phyloP scores from a whole-genome alignment of 225 moss, liverwort and hornwort species.

The Pseudisothecium myosuroides region DNA sequence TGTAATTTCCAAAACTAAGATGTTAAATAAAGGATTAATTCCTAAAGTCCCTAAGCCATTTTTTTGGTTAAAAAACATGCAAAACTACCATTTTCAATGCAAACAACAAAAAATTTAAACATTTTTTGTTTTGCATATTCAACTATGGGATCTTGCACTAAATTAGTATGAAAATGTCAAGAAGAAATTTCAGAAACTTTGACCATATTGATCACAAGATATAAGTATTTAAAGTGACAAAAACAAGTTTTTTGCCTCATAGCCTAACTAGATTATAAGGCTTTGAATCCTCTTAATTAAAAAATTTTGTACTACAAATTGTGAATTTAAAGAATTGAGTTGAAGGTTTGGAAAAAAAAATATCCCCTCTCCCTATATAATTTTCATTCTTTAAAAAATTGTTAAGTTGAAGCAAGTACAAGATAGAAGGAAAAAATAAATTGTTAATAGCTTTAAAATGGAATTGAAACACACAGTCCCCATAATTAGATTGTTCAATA shows the following conservation, averaged over 20 bases:
- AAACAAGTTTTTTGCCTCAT: background rate
- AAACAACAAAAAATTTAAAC: background rate
- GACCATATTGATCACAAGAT: background rate
- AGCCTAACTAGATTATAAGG: background rate
- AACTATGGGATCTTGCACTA: background rate
- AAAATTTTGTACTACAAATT: background rate
- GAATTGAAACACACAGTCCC: background rate
- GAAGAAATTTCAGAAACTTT: background rate
- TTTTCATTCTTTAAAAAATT: no score
- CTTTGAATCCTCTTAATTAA: background rate
- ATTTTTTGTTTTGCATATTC: no score
- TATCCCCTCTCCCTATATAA: background rate
- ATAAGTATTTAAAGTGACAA: background rate
- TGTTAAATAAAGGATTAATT: background rate
- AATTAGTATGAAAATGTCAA: rapidly evolving
- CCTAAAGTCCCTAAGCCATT: rapidly evolving
- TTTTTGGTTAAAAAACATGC: background rate
- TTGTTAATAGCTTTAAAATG: background rate
- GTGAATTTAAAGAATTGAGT: background rate
- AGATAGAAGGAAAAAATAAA: background rate
- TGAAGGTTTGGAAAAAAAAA: background rate
- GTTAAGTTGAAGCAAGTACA: rapidly evolving
- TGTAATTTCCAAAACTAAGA: background rate
- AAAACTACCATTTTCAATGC: background rate
- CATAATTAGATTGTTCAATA: background rate